phyloP scores from a whole-genome alignment of 2,329 filamentous ascomycete genomes.

The Cladophialophora psammophila region DNA sequence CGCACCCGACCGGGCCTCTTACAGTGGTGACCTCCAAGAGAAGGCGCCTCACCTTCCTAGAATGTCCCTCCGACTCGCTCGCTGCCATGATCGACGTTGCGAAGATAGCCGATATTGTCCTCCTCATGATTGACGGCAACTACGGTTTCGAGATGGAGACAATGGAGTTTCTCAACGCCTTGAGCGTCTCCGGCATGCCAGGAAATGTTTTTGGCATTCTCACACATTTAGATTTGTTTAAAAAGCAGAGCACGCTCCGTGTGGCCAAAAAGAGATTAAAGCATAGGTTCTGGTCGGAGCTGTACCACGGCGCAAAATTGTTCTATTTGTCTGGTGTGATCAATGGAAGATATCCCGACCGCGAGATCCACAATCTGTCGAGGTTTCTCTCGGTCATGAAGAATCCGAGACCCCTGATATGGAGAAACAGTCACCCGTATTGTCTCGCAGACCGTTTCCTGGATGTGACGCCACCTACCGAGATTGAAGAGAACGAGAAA shows the following conservation, averaged over 20 bases:
- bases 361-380: constrained; percentile 93
- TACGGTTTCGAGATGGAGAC: constrained; percentile 99
- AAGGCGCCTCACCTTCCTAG: constrained; percentile 90
- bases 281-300: constrained; percentile 92
- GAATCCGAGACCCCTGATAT: constrained; percentile 93
- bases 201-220: constrained; percentile 98
- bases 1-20: constrained; percentile 87
- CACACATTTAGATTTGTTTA: constrained; percentile 94
- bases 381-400: constrained; percentile 99
- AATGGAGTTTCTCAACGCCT: constrained; percentile 96
- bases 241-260: constrained; percentile 88
- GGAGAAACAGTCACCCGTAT: constrained; percentile 96
- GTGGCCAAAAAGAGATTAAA: constrained; percentile 96
- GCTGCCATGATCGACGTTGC: constrained; percentile 96
- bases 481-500: constrained; percentile 85
- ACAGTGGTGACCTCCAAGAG: constrained; percentile 97
- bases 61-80: constrained; percentile 92
- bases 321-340: constrained; percentile 97
- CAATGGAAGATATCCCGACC: constrained; percentile 94
- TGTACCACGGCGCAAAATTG: constrained; percentile 95
- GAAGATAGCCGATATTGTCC: constrained; percentile 95
- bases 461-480: constrained; percentile 91
- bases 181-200: constrained; percentile 95
- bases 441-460: constrained; percentile 91
- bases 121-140: constrained; percentile 98